Conservation (phyloP, 73 alveolate species). For the Effrenium voratum region DNA sequence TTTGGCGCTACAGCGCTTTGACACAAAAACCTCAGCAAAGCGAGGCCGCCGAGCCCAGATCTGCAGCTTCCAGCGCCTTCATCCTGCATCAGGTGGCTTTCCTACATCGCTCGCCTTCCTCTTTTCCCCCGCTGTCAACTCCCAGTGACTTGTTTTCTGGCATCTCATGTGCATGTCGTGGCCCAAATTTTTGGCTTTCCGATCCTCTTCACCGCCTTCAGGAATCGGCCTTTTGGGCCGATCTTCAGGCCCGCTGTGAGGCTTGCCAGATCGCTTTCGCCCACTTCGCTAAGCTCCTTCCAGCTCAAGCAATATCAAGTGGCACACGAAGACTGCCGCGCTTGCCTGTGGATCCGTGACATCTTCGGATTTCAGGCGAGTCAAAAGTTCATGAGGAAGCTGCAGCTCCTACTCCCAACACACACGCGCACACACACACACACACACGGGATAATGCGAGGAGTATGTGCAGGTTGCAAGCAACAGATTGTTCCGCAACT, state of each 20-base stretch:
- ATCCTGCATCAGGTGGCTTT: conserved; percentile 22
- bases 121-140: no score
- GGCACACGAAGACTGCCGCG: no score
- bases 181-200: no score
- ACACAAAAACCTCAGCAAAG: conserved; percentile 12
- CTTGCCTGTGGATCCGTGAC: conserved; percentile 31
- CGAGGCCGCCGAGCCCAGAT: conserved; percentile 31
- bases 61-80: conserved; percentile 56
- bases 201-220: conserved; percentile 63
- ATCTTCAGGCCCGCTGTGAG: conserved; percentile 36
- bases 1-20: no score
- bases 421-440: no score
- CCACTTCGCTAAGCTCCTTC: conserved; percentile 42
- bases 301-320: no score
- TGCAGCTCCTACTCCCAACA: conserved; percentile 2
- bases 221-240: conserved; percentile 52
- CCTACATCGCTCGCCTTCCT: no score
- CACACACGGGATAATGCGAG: no score
- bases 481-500: no score
- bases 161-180: no score
- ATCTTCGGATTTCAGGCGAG: conserved; percentile 6
- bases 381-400: conserved; percentile 32
- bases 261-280: conserved; percentile 25
- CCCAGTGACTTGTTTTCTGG: no score
- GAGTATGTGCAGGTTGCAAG: no score